Evolutionary conservation across 108 stramenopile genomes (phyloP).

Genomic region (Pseudonitzschia multiseries): DNA sequence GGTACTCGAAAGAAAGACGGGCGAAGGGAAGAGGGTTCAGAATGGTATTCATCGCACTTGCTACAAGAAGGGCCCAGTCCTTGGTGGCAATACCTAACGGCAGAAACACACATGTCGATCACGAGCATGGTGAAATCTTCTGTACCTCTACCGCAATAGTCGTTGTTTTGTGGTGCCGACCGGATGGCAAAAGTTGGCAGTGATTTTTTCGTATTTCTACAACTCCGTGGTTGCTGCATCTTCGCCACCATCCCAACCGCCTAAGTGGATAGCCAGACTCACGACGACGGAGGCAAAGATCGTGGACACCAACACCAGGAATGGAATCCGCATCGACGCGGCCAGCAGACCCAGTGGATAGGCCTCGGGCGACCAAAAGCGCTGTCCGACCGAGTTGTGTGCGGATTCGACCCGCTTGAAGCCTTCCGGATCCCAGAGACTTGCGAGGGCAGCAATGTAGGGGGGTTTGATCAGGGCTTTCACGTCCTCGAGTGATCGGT

Average conservation of each 20-base stretch:
- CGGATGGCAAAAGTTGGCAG: too few relatives aligned
- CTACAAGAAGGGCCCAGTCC: too few relatives aligned
- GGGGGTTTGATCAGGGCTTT: slow-evolving; percentile 6
- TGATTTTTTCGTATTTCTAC: background rate
- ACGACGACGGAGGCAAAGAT: background rate
- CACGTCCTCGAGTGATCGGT: slow-evolving; percentile 30
- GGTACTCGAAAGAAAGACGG: too few relatives aligned
- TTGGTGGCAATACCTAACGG: too few relatives aligned
- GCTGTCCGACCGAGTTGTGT: background rate
- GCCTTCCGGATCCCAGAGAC: background rate
- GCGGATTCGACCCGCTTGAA: background rate
- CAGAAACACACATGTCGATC: too few relatives aligned
- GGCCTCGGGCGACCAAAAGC: background rate
- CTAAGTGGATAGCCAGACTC: background rate
- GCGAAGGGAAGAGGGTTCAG: too few relatives aligned
- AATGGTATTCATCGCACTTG: too few relatives aligned
- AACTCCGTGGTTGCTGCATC: background rate
- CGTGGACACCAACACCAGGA: background rate
- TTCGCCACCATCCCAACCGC: background rate
- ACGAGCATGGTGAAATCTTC: too few relatives aligned
- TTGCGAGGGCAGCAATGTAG: background rate
- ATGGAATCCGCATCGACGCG: background rate
- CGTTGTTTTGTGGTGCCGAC: too few relatives aligned
- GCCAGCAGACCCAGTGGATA: background rate
- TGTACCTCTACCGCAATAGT: too few relatives aligned